A percentile compares a stretch with the other conserved stretches of the same genome.
phyloP scores from a whole-genome alignment of 2,329 filamentous ascomycete species.

The Lecanicillium sp. region DNA sequence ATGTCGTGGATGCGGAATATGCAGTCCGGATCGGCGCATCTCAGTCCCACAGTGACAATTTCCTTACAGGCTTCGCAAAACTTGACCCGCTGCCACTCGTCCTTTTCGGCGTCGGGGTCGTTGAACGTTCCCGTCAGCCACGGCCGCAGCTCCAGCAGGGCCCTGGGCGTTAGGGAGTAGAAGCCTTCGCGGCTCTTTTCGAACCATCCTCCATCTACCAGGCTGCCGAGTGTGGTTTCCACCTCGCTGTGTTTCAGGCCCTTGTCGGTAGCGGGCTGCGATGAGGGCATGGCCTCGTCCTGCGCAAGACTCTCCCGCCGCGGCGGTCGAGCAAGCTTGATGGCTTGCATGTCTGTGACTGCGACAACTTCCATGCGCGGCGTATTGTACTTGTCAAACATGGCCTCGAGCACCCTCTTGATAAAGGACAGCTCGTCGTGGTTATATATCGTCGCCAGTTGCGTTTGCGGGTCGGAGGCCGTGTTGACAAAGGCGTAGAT shows the following conservation, averaged over 20 bases:
- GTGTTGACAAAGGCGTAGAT: conserved; percentile 84
- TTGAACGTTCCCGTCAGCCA: conserved; percentile 93
- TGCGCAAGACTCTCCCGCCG: conserved; percentile 21
- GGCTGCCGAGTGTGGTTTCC: conserved; percentile 58
- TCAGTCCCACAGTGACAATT: conserved; percentile 76
- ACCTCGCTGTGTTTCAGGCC: conserved; percentile 72
- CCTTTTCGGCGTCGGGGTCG: conserved; percentile 52
- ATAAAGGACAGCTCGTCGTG: conserved; percentile 86
- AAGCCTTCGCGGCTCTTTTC: conserved; percentile 64
- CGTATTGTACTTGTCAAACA: conserved; percentile 87
- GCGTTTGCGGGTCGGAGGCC: conserved; percentile 74
- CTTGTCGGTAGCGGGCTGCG: conserved; percentile 32
- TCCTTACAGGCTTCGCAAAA: conserved; percentile 84
- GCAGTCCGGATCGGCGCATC: conserved; percentile 65
- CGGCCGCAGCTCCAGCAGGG: conserved; percentile 72
- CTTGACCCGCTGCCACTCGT: conserved; percentile 71
- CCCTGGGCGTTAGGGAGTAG: conserved; percentile 69
- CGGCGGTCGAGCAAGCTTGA: conserved; percentile 55
- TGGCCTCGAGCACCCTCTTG: conserved; percentile 77
- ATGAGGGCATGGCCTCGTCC: conserved; percentile 17
- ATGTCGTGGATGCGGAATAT: conserved; percentile 65
- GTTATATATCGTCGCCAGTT: conserved; percentile 73
- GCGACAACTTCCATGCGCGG: conserved; percentile 75
- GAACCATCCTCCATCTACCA: conserved; percentile 80
- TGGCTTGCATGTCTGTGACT: conserved; percentile 69